Evolutionary conservation across 306 rosid genomes (phyloP).

Genomic region (Dalbergia cochinchinensis): DNA sequence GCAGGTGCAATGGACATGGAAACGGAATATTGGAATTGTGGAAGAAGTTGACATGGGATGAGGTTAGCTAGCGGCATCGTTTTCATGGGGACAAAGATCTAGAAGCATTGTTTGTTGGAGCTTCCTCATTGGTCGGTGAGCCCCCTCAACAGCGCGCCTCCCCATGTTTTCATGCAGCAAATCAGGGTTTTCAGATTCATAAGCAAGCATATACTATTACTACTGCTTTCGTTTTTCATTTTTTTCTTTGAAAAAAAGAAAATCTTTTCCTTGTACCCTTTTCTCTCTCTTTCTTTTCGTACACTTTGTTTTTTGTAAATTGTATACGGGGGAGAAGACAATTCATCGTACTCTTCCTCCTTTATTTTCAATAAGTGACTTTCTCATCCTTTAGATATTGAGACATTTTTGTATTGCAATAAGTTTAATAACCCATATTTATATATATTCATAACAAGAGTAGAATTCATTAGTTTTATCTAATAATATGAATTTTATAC

Average conservation of each 20-base stretch:
- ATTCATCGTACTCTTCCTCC: not conserved
- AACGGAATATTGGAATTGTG: not conserved
- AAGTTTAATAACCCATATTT: no score
- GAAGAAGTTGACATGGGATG: constrained; percentile 43
- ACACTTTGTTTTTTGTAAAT: not conserved
- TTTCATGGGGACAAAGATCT: constrained; percentile 34
- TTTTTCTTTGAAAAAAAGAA: not conserved
- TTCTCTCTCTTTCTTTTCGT: not conserved
- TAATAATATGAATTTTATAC: no score
- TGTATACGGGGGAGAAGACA: no score
- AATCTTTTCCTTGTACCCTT: not conserved
- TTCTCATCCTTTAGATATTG: constrained; percentile 29
- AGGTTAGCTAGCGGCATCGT: constrained; percentile 30
- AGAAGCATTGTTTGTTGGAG: constrained; percentile 43
- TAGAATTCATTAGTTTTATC: no score
- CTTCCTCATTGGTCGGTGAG: constrained; percentile 50
- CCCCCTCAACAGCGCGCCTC: constrained; percentile 3
- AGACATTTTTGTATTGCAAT: not conserved
- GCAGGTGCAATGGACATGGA: not conserved
- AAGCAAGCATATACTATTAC: constrained; percentile 7
- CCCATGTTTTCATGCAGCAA: constrained; percentile 63
- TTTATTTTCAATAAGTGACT: constrained; percentile 24
- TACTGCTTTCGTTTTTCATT: not conserved
- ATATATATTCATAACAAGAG: no score
- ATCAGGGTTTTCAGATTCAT: constrained; percentile 47